A percentile compares a stretch with the other conserved stretches of the same genome.
Conservation (phyloP, 2,329 filamentous ascomycete genomes). For the Keithomyces neogunnii region DNA sequence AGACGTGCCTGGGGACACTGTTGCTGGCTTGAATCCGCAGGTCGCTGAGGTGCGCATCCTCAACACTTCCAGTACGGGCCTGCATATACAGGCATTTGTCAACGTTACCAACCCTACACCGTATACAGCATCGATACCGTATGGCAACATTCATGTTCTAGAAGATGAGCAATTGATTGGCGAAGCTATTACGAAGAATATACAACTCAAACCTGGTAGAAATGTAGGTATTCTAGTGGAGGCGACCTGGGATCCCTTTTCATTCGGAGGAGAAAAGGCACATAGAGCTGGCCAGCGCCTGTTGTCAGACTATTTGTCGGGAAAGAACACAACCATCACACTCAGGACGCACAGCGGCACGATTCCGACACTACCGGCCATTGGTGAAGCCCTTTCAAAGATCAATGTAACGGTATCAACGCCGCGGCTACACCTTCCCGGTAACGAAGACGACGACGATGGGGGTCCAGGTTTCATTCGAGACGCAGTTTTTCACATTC, state of each 20-base stretch:
- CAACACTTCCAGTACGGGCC: slow-evolving; percentile 61
- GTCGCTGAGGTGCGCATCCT: slow-evolving; percentile 64
- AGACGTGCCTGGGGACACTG: slow-evolving; percentile 51
- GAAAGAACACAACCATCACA: slow-evolving; percentile 73
- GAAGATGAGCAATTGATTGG: slow-evolving; percentile 69
- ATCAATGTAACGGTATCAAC: slow-evolving; percentile 65
- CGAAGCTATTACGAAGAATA: slow-evolving; percentile 58
- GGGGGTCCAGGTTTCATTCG: slow-evolving; percentile 62
- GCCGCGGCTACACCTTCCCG: slow-evolving; percentile 56
- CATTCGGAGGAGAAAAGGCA: slow-evolving; percentile 52
- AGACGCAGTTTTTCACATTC: slow-evolving; percentile 77
- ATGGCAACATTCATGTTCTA: slow-evolving; percentile 65
- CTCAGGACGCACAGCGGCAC: slow-evolving; percentile 62
- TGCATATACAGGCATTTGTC: slow-evolving; percentile 62
- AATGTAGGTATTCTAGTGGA: slow-evolving; percentile 63
- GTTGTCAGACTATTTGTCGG: slow-evolving; percentile 80
- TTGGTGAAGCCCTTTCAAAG: slow-evolving; percentile 65
- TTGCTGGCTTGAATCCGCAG: slow-evolving; percentile 47
- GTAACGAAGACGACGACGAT: slow-evolving; percentile 26
- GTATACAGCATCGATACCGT: slow-evolving; percentile 78
- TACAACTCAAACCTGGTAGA: slow-evolving; percentile 57
- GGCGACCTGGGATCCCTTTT: slow-evolving; percentile 65
- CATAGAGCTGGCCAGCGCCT: slow-evolving; percentile 59
- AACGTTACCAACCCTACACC: slow-evolving; percentile 87
- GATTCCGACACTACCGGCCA: slow-evolving; percentile 62